Evolutionary conservation across 495 filamentous ascomycete species (phyloP), one percentile per base, ranked within the genome.

Genomic region (Astrocystis sublimbata): DNA sequence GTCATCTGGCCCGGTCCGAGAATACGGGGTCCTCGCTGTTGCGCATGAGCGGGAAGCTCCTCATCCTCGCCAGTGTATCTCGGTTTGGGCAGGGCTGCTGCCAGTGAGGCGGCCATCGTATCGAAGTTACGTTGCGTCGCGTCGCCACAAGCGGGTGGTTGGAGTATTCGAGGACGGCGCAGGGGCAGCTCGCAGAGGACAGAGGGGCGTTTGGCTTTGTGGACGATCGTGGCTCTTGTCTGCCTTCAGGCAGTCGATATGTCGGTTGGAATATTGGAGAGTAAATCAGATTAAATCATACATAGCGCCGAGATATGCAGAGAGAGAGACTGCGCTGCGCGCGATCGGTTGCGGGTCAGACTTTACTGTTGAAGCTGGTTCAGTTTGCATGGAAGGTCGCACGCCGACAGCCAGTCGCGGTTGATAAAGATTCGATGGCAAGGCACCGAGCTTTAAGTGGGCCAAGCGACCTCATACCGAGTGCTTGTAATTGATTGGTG

Each of bases 1-100:
- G 72, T 96, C 88, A 93, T 80, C 65, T 90, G 81, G 71, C 84
- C 87, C 51, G 87, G 84, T 64, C 89, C 89, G 42, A 97, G 79
- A 49, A 97, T 87, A 69, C 90, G 85, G 24, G 89, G 88, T 60
- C 91, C 90, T 73, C 85, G 86, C 64, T 90, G 85, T 71, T 89
- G 88, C 23, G 88, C 83, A 70, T 90, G 85, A 55, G 79, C 75
- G 24, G 90, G 88, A 21, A 90, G 75, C 68, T 94, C 88, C 73
- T 96, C 92, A 72, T 92, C 85, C 70, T 96, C 91, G 52, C 89
- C 90, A 15, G 83, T 87, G 71, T 97, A 93, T 73, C 91, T 92
- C 15, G 94, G 96, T 62, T 92, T 93, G 0, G 94, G 94, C 13
- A 98, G 83, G 43, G 89, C 86, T 72, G 88, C 88, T 26, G 92